Conservation (phyloP, 352 stramenopile species). For the Thalassiosira livingstoniorum region DNA sequence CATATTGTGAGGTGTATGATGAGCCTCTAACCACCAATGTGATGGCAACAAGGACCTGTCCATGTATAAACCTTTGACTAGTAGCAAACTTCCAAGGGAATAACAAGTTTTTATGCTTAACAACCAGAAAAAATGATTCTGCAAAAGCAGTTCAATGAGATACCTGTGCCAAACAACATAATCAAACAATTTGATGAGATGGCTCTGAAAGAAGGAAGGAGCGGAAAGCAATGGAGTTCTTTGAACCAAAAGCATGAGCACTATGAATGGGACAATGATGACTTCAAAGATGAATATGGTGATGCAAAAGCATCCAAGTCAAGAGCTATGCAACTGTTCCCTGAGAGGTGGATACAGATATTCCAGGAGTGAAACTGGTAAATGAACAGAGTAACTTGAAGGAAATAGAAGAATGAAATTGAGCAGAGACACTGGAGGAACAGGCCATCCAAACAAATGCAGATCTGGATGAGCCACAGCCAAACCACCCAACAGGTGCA, state of each 20-base stretch:
- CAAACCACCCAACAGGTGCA: not conserved
- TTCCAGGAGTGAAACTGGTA: slow-evolving; percentile 6
- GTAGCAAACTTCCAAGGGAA: not conserved
- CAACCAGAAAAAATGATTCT: not conserved
- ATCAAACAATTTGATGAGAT: not conserved
- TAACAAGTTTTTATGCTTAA: not conserved
- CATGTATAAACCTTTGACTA: not conserved
- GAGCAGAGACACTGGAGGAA: not conserved
- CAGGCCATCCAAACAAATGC: not conserved
- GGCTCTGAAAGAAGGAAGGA: not conserved
- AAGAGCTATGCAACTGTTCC: not conserved
- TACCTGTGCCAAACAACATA: slow-evolving; percentile 12
- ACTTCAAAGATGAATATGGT: not conserved
- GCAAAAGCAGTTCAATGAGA: no score
- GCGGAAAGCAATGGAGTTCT: not conserved
- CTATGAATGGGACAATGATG: not conserved
- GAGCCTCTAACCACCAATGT: not conserved
- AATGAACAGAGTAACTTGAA: not conserved
- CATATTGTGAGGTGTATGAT: not conserved
- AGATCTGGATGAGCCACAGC: not conserved
- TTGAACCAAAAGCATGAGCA: not conserved
- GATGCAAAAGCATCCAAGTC: no score
- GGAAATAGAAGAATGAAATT: not conserved
- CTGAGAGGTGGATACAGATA: slow-evolving; percentile 6
- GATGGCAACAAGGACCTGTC: not conserved